Base-by-base conservation (phyloP, 169 alveolate genomes). In the Eimeria acervulina region DNA sequence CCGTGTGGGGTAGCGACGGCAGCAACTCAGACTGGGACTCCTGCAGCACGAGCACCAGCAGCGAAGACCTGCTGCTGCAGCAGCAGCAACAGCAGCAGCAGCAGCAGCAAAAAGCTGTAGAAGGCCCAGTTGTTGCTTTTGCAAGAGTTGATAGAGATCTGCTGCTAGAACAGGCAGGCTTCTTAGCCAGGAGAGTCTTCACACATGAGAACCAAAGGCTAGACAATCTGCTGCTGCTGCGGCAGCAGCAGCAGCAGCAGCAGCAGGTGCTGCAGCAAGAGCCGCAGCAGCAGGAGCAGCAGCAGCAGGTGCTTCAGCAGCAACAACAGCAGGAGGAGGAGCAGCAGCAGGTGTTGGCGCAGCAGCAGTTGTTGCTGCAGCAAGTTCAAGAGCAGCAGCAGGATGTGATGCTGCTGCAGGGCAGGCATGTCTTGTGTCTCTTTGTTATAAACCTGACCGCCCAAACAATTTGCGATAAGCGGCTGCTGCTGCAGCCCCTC, bases 1-100 rank as follows among this genome's bases (percentile, higher is more conserved):
- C 78, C 19, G 78, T 66, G 36, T 66, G 78, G 10, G 78, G 78
- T 26, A 66, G 78, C 36, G 78, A n/a, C 19, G 40, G 78, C 78
- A 66, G 78, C 78, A 66, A 31, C 78, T 66, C 78, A 26, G 78
- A 66, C 19, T 66, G 78, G 78, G 36, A 66, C 36, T 66, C 78
- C 36, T 66, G 78, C 78, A 66, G 78, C 78, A 66, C 40, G 31
- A 66, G 78, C 78, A 66, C 31, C 78, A 21, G 36, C 78, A 21
- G 40, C 28, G 26, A 66, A 12, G 78, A 26, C 31, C 40, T n/a
- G 78, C 40, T n/a, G 78, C 78, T 15, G 78, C 78, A 66, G 26
- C 59, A 51, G 59, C 59, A 51, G 59, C 78, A 66, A 17, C 59
- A 51, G 59, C 59, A 51, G 12, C 59, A 51, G 15, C 59, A 51